Evolutionary conservation across 2,329 filamentous ascomycete genomes (phyloP), one percentile per base, ranked within the genome.

Genomic region (Fusarium paranaense): DNA sequence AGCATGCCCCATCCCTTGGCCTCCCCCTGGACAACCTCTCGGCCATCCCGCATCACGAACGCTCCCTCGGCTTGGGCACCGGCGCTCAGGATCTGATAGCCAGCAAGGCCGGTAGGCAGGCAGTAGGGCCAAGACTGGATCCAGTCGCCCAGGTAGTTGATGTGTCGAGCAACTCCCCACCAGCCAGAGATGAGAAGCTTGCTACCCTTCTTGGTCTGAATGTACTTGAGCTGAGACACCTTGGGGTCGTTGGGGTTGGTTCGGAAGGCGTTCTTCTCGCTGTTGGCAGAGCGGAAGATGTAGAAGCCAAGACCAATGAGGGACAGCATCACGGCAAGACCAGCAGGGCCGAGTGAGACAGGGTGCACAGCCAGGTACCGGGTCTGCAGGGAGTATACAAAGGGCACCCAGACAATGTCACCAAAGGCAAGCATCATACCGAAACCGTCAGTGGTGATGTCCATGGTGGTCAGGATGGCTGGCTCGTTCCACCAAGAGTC

Each of bases 141-240:
- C 95, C 95, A 98, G 85, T 98, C 96, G 62, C 95, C 96, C 1
- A 97, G 85, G 84, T 98, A 98, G 86, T 98, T 98, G 87, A 98
- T 96, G 84, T 98, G 96, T 47, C 96, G 91, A 1, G 95, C 93
- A 25, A 90, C 87, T 50, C 96, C 96, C 96, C 96, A 98, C 96
- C 96, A 98, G 65, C 96, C 96, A 1, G 93, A 93, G 5, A 91
- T 91, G 73, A 98, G 88, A 33, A 98, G 90, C 76, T 92, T 93
- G 67, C 93, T 95, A 61, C 96, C 96, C 3, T 90, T 88, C 79
- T 91, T 91, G 11, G 96, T 98, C 85, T 97, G 87, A 70, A 98
- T 95, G 83, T 93, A 97, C 80, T 93, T 90, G 76, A 98, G 90
- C 80, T 98, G 92, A 47, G 90, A 88, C 65, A 98, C 90, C 35